Base-by-base conservation (phyloP, 352 stramenopile genomes). In the Phytophthora rubi region DNA sequence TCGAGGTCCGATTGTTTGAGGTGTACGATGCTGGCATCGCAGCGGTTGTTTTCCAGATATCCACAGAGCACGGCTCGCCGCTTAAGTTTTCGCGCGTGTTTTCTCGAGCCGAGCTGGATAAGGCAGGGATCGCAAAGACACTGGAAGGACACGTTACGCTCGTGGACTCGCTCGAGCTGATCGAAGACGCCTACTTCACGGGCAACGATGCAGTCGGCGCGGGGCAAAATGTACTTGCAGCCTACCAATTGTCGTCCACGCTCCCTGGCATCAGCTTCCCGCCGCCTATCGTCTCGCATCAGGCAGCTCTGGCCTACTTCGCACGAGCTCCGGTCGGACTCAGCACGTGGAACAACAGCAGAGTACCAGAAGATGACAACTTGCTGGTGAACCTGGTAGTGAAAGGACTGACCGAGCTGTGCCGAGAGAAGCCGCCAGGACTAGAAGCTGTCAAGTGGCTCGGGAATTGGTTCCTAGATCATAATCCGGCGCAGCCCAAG, bases 401-500 rank as follows among this genome's bases (percentile, higher is more conserved):
- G 6, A 89, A 86, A 18, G 90, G 81, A 3, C 76, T 97, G 13
- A 75, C 80, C 0, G 88, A 96, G 63, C 77, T 97, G 13, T 97
- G 90, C 57, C 86, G 90, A 7, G 70, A 89, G 35, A 97, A 97
- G 21, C 88, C 85, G 6, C 65, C 80, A 8, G 88, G 85, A 0
- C 62, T 96, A 37, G 71, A 92, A n/a, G 88, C 89, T n/a, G 82
- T 92, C 39, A 79, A 75, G 47, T 94, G 89, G 88, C 86, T 97
- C 39, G 90, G 86, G 15, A 70, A 88, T 7, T 97, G 89, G 86
- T 81, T 97, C 45, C 73, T 97, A 4, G 69, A 82, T 28, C 82
- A 97, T 75, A 97, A 97, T 59, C 90, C 91, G 47, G 92, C 86
- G 55, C 86, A 97, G 64, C 91, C 91, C 1, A 83, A 80, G 42